Percentiles rank a stretch among this genome's conserved stretches.
These are phyloP conservation scores for Pseudotsuga menziesii DNA, from an alignment of 75 land plant species.

Conservation along the genomic window DNA sequence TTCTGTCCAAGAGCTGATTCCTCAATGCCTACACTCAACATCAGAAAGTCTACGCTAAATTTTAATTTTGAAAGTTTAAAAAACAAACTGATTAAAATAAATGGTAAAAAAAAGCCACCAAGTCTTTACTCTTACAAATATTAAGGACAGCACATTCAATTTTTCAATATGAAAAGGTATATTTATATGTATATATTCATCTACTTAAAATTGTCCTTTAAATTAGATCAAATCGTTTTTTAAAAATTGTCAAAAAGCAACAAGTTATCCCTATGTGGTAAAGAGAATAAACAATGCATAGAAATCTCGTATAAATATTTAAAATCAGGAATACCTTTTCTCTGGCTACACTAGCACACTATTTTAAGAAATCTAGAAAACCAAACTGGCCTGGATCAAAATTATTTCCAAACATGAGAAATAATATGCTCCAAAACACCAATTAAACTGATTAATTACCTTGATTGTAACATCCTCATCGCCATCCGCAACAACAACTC, in stretches of 20 bases:
- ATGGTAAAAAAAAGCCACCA: neutral
- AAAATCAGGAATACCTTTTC: neutral
- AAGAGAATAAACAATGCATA: slow-evolving; percentile 4
- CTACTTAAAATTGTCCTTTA: too few species aligned
- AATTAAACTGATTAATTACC: slow-evolving; percentile 27
- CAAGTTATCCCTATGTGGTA: neutral
- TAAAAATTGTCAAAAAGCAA: too few species aligned
- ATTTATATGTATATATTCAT: too few species aligned
- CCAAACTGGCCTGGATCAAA: neutral
- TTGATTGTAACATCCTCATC: slow-evolving; percentile 97
- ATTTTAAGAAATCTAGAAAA: neutral
- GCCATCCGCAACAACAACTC: slow-evolving; percentile 97
- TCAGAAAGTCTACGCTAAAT: neutral
- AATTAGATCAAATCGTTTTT: too few species aligned
- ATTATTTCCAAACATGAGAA: neutral
- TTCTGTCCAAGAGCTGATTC: neutral
- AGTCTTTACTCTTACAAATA: too few species aligned
- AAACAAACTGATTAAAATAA: neutral
- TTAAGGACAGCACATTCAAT: neutral
- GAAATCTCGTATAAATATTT: neutral
- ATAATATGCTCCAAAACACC: neutral
- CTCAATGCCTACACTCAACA: neutral
- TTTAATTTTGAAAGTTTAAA: neutral
- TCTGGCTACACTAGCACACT: too few species aligned
- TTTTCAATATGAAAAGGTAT: neutral